Conservation (phyloP, 768 basidiomycete genomes). For the Amanita brunnescens region DNA sequence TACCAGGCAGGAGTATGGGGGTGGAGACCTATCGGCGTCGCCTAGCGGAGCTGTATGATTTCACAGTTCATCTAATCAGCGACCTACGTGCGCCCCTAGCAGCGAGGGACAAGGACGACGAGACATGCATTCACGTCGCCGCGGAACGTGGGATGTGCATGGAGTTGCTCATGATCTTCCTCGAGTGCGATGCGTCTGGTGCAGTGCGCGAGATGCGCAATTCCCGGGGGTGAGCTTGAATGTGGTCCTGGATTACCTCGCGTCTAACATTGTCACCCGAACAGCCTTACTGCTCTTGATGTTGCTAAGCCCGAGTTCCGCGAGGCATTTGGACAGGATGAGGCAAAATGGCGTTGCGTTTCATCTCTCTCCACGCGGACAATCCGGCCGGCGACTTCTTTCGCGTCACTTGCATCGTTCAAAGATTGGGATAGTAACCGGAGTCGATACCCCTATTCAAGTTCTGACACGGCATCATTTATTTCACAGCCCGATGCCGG, state of each 20-base stretch:
- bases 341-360: conserved; percentile 35
- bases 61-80: conserved; percentile 57
- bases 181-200: conserved; percentile 55
- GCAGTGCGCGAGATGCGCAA: conserved; percentile 54
- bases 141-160: conserved; percentile 65
- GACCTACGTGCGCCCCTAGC: conserved; percentile 64
- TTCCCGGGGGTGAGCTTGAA: conserved; percentile 52
- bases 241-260: conserved; percentile 7
- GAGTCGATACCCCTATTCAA: neutral
- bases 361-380: conserved; percentile 51
- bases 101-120: conserved; percentile 55
- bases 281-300: conserved; percentile 57
- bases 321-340: conserved; percentile 47
- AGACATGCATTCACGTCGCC: conserved; percentile 75
- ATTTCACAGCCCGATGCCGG: neutral
- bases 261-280: neutral
- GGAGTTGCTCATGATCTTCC: conserved; percentile 51
- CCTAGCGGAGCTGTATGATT: conserved; percentile 37
- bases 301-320: conserved; percentile 62
- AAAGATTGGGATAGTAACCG: conserved; percentile 21
- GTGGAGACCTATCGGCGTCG: conserved; percentile 21
- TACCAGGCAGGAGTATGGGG: conserved; percentile 11
- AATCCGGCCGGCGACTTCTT: conserved; percentile 39
- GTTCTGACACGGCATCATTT: neutral
- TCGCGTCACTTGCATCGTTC: conserved; percentile 42